Conservation (phyloP, 1,139 yeast genomes). For the Zygoascus hellenicus region DNA sequence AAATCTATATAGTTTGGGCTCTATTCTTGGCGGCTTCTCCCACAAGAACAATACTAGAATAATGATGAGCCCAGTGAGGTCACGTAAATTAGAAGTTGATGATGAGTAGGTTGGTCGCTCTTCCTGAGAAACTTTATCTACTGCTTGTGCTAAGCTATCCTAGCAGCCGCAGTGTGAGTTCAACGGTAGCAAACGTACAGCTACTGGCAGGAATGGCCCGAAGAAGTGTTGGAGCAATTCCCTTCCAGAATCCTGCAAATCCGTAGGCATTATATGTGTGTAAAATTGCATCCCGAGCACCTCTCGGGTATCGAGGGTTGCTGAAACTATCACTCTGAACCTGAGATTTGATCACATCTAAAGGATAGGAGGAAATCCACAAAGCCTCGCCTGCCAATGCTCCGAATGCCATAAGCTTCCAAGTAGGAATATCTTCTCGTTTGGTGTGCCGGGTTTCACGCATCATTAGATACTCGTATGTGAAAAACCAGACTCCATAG, state of each 20-base stretch:
- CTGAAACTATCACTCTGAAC: constrained; percentile 62
- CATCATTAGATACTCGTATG: constrained; percentile 58
- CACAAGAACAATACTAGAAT: too few species aligned
- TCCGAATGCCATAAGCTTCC: constrained; percentile 56
- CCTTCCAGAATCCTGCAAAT: constrained; percentile 60
- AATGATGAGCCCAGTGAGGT: too few species aligned
- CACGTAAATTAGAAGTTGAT: too few species aligned
- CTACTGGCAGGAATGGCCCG: constrained; percentile 74
- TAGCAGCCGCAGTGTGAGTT: constrained; percentile 54
- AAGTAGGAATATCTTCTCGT: constrained; percentile 53
- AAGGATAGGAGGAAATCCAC: constrained; percentile 67
- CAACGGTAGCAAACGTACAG: constrained; percentile 74
- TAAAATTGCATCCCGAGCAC: constrained; percentile 42
- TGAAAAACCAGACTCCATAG: constrained; percentile 75
- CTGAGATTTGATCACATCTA: constrained; percentile 64
- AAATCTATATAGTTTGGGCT: too few species aligned
- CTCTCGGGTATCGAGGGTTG: constrained; percentile 41
- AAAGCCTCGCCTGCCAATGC: constrained; percentile 69
- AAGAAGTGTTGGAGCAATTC: constrained; percentile 60
- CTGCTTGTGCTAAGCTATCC: constrained; percentile 25
- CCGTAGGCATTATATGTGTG: constrained; percentile 47
- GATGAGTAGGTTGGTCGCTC: too few species aligned
- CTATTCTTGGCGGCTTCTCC: too few species aligned
- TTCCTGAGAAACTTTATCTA: too few species aligned
- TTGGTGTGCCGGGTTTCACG: constrained; percentile 22